Conservation (phyloP, 192 early-diverging fungal species). For the Rhizoclosmatium globosum region DNA sequence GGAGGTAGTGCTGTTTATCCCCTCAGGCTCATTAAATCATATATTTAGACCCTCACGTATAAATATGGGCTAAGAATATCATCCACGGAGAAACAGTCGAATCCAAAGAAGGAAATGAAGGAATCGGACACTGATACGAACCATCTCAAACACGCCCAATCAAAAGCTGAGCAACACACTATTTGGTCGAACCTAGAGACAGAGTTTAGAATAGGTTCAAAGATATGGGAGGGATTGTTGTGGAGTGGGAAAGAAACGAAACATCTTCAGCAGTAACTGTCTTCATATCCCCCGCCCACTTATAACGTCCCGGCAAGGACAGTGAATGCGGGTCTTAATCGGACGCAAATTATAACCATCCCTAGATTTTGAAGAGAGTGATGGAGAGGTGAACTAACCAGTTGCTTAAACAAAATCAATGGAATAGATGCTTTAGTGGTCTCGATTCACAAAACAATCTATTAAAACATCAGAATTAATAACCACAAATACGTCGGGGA, state of each 20-base stretch:
- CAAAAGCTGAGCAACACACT: not conserved
- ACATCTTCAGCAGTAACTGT: slow-evolving; percentile 30
- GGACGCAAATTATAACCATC: slow-evolving; percentile 41
- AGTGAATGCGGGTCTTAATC: slow-evolving; percentile 25
- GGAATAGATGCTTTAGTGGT: too few species aligned
- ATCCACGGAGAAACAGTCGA: slow-evolving; percentile 22
- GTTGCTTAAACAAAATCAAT: not conserved
- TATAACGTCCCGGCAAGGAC: slow-evolving; percentile 34
- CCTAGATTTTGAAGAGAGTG: not conserved
- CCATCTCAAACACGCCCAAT: not conserved
- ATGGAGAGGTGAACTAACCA: not conserved
- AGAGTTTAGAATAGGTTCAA: not conserved
- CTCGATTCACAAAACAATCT: too few species aligned
- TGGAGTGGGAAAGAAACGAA: not conserved
- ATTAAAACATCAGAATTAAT: not conserved
- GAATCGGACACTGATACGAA: not conserved
- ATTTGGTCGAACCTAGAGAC: not conserved
- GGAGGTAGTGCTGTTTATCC: not conserved
- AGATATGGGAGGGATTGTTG: not conserved
- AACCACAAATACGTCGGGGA: not conserved
- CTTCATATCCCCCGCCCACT: slow-evolving; percentile 27
- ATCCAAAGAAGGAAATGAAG: not conserved
- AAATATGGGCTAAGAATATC: slow-evolving; percentile 3
- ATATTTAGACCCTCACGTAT: slow-evolving; percentile 2
- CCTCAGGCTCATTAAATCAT: slow-evolving; percentile 42